phyloP scores from a whole-genome alignment of 345 rosid genomes.

The Hibiscus tridactylites region DNA sequence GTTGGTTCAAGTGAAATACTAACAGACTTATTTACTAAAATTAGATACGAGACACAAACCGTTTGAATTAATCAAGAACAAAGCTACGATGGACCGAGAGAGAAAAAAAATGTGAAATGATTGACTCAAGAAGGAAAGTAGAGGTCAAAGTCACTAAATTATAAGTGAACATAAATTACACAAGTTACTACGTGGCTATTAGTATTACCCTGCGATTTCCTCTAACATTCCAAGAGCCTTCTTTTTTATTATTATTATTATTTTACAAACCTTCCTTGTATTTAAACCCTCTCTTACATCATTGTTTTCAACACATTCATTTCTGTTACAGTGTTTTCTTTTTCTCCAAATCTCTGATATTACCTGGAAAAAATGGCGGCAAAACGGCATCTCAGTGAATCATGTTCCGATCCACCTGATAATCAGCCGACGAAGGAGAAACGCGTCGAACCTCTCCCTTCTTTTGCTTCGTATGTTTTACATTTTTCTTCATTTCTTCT shows the following conservation, averaged over 20 bases:
- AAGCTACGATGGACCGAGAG: too few relatives aligned
- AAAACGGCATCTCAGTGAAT: constrained; percentile 43
- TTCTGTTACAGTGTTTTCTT: not conserved
- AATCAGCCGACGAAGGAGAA: constrained; percentile 40
- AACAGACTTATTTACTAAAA: too few relatives aligned
- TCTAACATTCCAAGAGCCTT: constrained; percentile 5
- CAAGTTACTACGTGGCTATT: not conserved
- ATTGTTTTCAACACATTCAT: not conserved
- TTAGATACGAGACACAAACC: too few relatives aligned
- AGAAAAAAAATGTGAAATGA: not conserved
- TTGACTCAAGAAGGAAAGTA: not conserved
- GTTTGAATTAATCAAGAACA: too few relatives aligned
- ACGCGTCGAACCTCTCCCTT: constrained; percentile 37
- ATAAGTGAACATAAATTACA: not conserved
- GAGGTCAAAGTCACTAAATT: constrained; percentile 5
- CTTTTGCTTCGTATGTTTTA: constrained; percentile 63
- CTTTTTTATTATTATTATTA: constrained; percentile 7
- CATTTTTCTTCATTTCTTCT: not conserved
- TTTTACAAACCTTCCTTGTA: not conserved
- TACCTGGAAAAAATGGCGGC: constrained; percentile 37
- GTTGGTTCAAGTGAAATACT: too few relatives aligned
- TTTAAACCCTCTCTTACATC: not conserved
- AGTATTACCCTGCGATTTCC: constrained; percentile 8
- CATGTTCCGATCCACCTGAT: constrained; percentile 22
- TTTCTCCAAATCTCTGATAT: not conserved